These are phyloP conservation scores for Silene uniflora DNA, from an alignment of 148 eudicot species.

Conservation along the genomic window DNA sequence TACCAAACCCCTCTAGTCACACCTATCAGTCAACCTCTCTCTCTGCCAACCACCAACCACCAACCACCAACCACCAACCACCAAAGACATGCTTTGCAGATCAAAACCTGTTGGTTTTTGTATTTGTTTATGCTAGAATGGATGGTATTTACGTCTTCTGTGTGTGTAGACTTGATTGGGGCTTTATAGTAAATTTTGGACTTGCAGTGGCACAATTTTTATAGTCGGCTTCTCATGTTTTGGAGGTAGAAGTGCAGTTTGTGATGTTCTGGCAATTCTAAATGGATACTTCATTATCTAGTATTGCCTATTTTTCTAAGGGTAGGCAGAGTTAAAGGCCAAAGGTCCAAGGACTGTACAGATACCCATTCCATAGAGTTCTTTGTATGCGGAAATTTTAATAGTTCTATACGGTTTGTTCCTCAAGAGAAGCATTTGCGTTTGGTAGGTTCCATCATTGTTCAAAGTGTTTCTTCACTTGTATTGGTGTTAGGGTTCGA, in stretches of 20 bases:
- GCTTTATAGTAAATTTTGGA: neutral
- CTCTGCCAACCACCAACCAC: no score
- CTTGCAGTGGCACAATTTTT: neutral
- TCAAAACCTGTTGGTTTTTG: neutral
- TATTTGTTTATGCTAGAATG: neutral
- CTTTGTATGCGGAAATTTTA: neutral
- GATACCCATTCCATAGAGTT: no score
- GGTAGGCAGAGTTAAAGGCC: neutral
- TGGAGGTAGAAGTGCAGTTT: neutral
- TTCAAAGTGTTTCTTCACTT: neutral
- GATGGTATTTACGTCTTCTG: neutral
- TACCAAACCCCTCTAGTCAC: neutral
- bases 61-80: neutral
- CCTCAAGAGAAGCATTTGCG: neutral
- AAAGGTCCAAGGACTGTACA: no score
- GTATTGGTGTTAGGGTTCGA: neutral
- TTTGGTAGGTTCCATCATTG: neutral
- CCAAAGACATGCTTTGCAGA: constrained; percentile 3
- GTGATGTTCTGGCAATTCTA: neutral
- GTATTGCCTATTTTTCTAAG: neutral
- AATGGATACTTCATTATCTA: neutral
- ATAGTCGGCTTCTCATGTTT: neutral
- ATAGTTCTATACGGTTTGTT: neutral
- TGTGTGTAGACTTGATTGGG: neutral
- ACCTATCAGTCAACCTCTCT: neutral